Evolutionary conservation across 1,139 yeast species (phyloP).

Genomic region (Candida gigantensis): DNA sequence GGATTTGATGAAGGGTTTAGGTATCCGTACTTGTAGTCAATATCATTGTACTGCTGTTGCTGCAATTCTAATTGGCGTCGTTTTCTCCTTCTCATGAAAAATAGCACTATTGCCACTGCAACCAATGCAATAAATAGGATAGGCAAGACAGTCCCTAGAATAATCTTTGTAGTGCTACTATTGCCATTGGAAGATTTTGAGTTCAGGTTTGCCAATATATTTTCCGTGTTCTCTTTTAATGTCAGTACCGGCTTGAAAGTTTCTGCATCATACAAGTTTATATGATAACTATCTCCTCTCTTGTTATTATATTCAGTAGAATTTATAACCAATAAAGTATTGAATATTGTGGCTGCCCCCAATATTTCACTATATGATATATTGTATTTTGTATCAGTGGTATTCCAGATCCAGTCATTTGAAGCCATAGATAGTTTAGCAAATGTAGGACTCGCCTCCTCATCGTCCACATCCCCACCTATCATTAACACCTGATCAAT

Average conservation of each 20-base stretch:
- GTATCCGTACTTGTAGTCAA: constrained; percentile 39
- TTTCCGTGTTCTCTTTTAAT: constrained; percentile 15
- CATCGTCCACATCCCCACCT: constrained; percentile 33
- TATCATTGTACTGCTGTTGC: constrained; percentile 29
- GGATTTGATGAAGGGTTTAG: constrained; percentile 10
- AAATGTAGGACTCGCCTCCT: constrained; percentile 23
- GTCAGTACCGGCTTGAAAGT: constrained; percentile 24
- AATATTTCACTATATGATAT: constrained; percentile 24
- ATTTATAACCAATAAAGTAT: constrained; percentile 40
- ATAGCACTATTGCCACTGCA: constrained; percentile 18
- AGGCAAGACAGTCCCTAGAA: constrained; percentile 41
- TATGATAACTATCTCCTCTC: constrained; percentile 19
- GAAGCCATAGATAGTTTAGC: constrained; percentile 26
- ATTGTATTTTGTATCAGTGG: constrained; percentile 14
- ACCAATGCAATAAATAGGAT: constrained; percentile 24
- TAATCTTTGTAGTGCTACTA: constrained; percentile 20
- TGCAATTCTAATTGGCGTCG: constrained; percentile 21
- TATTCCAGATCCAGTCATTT: constrained; percentile 38
- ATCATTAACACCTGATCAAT: constrained; percentile 32
- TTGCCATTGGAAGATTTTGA: constrained; percentile 3
- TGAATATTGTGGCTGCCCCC: constrained; percentile 48
- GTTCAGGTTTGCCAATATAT: constrained; percentile 3
- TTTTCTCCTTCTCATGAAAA: constrained; percentile 24
- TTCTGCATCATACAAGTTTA: constrained; percentile 28
- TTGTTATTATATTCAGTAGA: constrained; percentile 19